phyloP scores from a whole-genome alignment of 306 rosid genomes.

The Cucurbita pepo region DNA sequence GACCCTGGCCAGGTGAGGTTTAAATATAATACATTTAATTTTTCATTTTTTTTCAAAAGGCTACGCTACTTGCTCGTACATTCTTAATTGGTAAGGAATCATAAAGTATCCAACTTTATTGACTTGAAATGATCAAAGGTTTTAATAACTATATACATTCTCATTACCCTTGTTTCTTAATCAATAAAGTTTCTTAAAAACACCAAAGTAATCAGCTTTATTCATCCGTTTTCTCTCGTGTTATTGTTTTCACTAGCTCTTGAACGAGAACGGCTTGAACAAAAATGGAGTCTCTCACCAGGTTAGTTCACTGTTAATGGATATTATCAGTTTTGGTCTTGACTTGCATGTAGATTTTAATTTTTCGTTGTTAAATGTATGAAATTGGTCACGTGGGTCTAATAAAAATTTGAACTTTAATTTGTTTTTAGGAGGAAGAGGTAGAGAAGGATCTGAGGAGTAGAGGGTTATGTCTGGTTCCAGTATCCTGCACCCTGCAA shows the following conservation, averaged over 20 bases:
- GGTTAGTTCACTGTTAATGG: conserved; percentile 9
- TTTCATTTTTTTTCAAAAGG: not conserved
- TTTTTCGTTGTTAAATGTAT: too few relatives aligned
- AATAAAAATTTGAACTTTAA: not conserved
- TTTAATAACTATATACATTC: not conserved
- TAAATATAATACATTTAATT: not conserved
- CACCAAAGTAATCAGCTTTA: not conserved
- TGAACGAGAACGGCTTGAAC: conserved; percentile 70
- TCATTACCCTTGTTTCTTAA: not conserved
- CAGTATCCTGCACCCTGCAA: conserved; percentile 84
- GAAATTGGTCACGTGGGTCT: too few relatives aligned
- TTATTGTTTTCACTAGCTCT: conserved; percentile 24
- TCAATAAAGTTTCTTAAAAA: not conserved
- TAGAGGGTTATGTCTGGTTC: conserved; percentile 93
- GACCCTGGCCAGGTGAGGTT: conserved; percentile 92
- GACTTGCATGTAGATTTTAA: too few relatives aligned
- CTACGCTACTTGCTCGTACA: not conserved
- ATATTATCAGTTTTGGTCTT: too few relatives aligned
- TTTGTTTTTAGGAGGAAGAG: conserved; percentile 42
- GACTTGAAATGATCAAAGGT: not conserved
- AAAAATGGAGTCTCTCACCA: conserved; percentile 40
- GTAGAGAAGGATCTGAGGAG: conserved; percentile 69
- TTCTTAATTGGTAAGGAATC: not conserved
- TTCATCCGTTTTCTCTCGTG: not conserved
- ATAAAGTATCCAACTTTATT: not conserved